Evolutionary conservation across 2,329 filamentous ascomycete species (phyloP).

Genomic region (Fusarium brevicatenulatum): DNA sequence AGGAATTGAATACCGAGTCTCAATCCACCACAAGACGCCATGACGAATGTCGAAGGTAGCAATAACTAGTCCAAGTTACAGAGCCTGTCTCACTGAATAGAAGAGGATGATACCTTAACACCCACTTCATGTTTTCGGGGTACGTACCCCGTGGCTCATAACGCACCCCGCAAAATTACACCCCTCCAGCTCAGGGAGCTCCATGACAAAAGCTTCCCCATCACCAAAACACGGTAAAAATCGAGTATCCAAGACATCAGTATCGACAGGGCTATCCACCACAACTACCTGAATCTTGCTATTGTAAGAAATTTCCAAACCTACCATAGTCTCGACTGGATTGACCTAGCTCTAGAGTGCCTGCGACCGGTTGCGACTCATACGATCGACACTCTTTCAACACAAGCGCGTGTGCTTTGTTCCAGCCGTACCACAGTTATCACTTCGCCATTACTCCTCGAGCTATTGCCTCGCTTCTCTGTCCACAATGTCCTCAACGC

Average conservation of each 20-base stretch:
- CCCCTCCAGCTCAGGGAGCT: conserved; percentile 39
- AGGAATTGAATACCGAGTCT: not conserved
- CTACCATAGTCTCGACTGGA: not conserved
- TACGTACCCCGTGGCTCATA: conserved; percentile 10
- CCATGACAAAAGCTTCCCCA: conserved; percentile 18
- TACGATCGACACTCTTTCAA: not conserved
- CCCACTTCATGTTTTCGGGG: not conserved
- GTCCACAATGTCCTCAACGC: conserved; percentile 60
- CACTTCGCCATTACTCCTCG: not conserved
- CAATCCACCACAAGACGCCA: not conserved
- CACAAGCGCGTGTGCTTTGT: conserved; percentile 8
- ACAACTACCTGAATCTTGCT: not conserved
- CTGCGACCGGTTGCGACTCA: not conserved
- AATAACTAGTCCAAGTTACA: not conserved
- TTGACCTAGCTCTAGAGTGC: not conserved
- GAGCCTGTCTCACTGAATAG: not conserved
- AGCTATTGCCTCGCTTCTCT: not conserved
- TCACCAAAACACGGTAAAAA: conserved; percentile 20
- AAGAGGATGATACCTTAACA: not conserved
- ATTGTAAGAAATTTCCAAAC: not conserved
- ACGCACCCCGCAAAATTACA: conserved; percentile 35
- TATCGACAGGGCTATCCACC: not conserved
- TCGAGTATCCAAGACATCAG: conserved; percentile 3
- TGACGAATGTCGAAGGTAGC: not conserved
- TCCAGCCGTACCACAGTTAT: not conserved